These are phyloP conservation scores for Verticillium klebahnii DNA, from an alignment of 2,329 filamentous ascomycete species.

Conservation along the genomic window DNA sequence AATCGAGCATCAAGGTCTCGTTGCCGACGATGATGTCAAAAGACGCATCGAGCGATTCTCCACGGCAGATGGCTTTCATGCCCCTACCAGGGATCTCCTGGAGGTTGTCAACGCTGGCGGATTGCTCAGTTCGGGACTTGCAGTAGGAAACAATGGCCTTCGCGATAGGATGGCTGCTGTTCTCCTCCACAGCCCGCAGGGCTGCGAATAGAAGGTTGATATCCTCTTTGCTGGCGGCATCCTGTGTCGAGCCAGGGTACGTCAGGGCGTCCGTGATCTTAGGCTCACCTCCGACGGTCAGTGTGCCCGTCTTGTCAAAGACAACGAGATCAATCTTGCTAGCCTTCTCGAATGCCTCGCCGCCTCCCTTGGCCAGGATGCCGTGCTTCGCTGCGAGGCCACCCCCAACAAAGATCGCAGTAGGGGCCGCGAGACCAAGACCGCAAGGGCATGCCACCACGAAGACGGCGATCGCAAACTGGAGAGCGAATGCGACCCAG, in stretches of 20 bases:
- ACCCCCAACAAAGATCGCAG: slow-evolving; percentile 77
- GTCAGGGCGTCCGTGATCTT: slow-evolving; percentile 54
- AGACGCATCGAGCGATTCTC: slow-evolving; percentile 18
- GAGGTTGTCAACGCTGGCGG: slow-evolving; percentile 34
- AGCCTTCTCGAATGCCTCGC: slow-evolving; percentile 81
- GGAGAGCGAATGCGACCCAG: slow-evolving; percentile 69
- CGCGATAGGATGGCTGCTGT: slow-evolving; percentile 71
- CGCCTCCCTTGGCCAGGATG: slow-evolving; percentile 78
- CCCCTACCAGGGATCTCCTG: slow-evolving; percentile 70
- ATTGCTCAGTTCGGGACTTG: slow-evolving; percentile 24
- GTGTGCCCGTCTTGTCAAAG: slow-evolving; percentile 85
- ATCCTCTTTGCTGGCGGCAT: slow-evolving; percentile 7
- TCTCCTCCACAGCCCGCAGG: slow-evolving; percentile 60
- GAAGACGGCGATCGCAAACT: slow-evolving; percentile 82
- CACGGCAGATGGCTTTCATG: slow-evolving; percentile 51
- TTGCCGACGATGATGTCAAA: slow-evolving; percentile 65
- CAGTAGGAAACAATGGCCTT: slow-evolving; percentile 65
- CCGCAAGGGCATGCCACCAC: slow-evolving; percentile 85
- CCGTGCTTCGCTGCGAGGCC: slow-evolving; percentile 75
- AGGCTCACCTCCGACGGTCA: slow-evolving; percentile 70
- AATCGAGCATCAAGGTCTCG: slow-evolving; percentile 60
- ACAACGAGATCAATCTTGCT: slow-evolving; percentile 74
- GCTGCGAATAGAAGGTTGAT: slow-evolving; percentile 40
- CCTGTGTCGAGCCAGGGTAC: slow-evolving; percentile 27
- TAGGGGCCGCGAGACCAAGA: slow-evolving; percentile 78